Percentiles rank a stretch among this genome's conserved stretches.
phyloP scores from a whole-genome alignment of 345 rosid species.

The Rhodomyrtus tomentosa region DNA sequence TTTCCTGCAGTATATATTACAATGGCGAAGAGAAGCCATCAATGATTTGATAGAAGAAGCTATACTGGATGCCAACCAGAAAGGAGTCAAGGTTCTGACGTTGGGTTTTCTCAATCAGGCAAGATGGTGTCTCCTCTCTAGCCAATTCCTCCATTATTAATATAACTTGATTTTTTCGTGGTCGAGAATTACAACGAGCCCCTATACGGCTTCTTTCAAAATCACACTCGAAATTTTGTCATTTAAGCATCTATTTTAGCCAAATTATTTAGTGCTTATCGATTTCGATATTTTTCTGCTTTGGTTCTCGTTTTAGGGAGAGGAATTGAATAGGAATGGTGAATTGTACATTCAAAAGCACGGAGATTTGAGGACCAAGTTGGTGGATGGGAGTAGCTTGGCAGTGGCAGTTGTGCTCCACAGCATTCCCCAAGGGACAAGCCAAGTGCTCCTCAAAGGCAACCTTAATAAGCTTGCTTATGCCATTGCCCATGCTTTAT shows the following conservation, averaged over 20 bases:
- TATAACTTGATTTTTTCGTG: background rate
- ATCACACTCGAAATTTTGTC: background rate
- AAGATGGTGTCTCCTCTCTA: background rate
- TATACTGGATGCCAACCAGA: conserved; percentile 19
- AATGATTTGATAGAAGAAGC: conserved; percentile 22
- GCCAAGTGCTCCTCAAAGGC: conserved; percentile 26
- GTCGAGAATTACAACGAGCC: background rate
- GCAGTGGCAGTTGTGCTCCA: conserved; percentile 35
- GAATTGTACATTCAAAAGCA: conserved; percentile 31
- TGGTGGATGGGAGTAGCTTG: conserved; percentile 56
- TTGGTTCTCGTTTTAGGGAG: conserved; percentile 13
- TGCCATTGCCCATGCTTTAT: conserved; percentile 20
- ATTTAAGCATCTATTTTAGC: background rate
- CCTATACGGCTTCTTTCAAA: background rate
- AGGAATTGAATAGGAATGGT: conserved; percentile 35
- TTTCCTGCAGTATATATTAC: conserved; percentile 2
- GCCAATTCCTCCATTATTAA: background rate
- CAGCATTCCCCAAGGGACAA: conserved; percentile 22
- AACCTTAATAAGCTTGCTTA: conserved; percentile 26
- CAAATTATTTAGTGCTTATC: background rate
- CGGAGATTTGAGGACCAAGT: conserved; percentile 23
- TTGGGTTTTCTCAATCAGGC: conserved; percentile 38
- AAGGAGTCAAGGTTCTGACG: conserved; percentile 19
- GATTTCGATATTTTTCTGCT: background rate
- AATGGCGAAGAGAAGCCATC: conserved; percentile 11